phyloP scores from a whole-genome alignment of 2,329 filamentous ascomycete genomes.

The Aspergillus sp. region DNA sequence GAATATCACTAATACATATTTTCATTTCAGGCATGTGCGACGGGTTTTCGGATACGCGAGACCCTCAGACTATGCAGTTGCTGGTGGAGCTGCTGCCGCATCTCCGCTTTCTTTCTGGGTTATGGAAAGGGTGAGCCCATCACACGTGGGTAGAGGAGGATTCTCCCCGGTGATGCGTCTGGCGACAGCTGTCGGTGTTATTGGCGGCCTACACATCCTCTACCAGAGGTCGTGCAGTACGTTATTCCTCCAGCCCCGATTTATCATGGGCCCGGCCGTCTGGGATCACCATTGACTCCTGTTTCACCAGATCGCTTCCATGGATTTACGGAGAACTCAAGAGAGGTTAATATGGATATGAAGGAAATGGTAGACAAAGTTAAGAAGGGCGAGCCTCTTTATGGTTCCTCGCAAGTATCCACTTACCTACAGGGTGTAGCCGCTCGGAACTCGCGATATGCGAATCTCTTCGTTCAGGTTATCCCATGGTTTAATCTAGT shows the following conservation, averaged over 20 bases:
- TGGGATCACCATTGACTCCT: slow-evolving; percentile 4
- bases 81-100: slow-evolving; percentile 65
- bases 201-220: slow-evolving; percentile 79
- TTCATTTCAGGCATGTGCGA: slow-evolving; percentile 71
- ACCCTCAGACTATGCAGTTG: slow-evolving; percentile 76
- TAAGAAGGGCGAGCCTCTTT: slow-evolving; percentile 85
- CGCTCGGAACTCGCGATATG: slow-evolving; percentile 87
- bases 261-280: not conserved
- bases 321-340: slow-evolving; percentile 86
- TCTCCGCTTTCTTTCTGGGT: slow-evolving; percentile 72
- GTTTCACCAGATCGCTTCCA: slow-evolving; percentile 78
- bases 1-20: slow-evolving; percentile 28
- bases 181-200: slow-evolving; percentile 67
- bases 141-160: slow-evolving; percentile 77
- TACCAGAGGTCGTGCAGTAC: slow-evolving; percentile 82
- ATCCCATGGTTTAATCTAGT: slow-evolving; percentile 98
- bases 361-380: slow-evolving; percentile 96
- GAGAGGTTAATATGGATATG: slow-evolving; percentile 96
- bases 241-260: slow-evolving; percentile 38
- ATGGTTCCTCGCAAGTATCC: slow-evolving; percentile 74
- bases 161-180: slow-evolving; percentile 83
- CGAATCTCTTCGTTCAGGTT: slow-evolving; percentile 76
- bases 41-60: slow-evolving; percentile 87
- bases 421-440: slow-evolving; percentile 94
- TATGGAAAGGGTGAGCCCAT: slow-evolving; percentile 83